A percentile compares a stretch with the other conserved stretches of the same genome.
Evolutionary conservation across 2,329 filamentous ascomycete species (phyloP).

Genomic region (Diaporthe citriasiana): DNA sequence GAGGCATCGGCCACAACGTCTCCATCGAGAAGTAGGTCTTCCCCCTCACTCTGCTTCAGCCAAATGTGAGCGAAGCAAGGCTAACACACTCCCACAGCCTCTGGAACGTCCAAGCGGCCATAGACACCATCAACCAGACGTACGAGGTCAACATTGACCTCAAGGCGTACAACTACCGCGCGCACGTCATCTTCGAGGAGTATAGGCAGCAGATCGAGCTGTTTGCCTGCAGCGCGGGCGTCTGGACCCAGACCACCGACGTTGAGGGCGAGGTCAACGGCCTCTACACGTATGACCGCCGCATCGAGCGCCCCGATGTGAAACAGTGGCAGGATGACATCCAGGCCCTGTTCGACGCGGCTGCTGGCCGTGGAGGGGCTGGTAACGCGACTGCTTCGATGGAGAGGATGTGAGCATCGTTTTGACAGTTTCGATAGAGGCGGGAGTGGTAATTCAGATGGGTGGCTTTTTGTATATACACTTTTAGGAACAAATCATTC

Average conservation of each 20-base stretch:
- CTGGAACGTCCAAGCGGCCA: conserved; percentile 73
- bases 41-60: neutral
- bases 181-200: conserved; percentile 71
- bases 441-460: neutral
- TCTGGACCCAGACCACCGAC: conserved; percentile 82
- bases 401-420: neutral
- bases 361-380: conserved; percentile 47
- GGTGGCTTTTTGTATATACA: neutral
- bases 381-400: conserved; percentile 14
- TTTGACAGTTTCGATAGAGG: too few relatives aligned
- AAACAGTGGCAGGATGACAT: conserved; percentile 74
- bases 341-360: conserved; percentile 70
- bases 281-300: conserved; percentile 76
- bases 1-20: conserved; percentile 76
- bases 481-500: neutral
- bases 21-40: conserved; percentile 69
- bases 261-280: conserved; percentile 83
- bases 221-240: conserved; percentile 75
- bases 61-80: neutral
- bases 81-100: conserved; percentile 57
- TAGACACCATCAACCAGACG: conserved; percentile 73
- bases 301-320: conserved; percentile 68
- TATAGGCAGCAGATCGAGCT: conserved; percentile 71
- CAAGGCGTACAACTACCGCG: conserved; percentile 76
- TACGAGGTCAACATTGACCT: conserved; percentile 75